Evolutionary conservation across 148 eudicot genomes (phyloP), one percentile per base, ranked within the genome.

Genomic region (Persicaria tinctoria): DNA sequence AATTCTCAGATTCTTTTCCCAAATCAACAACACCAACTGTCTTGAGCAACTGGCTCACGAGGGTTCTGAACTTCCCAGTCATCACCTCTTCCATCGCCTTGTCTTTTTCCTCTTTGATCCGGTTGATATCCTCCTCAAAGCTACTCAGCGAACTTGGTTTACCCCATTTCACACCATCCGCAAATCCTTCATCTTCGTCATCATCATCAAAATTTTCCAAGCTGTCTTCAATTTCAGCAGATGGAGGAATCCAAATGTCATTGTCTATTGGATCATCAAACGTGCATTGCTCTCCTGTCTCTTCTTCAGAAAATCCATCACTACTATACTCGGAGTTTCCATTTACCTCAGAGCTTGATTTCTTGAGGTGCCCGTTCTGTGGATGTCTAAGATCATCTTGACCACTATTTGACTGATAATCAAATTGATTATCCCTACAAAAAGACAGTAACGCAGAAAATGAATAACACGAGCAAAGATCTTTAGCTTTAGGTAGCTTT

Each of bases 51-150:
- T 89, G 86, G 77, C 82, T 76, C 60, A 94, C 96, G 74, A 94
- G 86, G 76, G 85, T 78, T 86, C 80, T 94, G 76, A 94, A 91
- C 83, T 88, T 94, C 44, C 95, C 96, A 79, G 85, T 85, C 96
- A 73, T 88, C 64, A 94, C 96, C 74, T 87, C 90, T 17, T 87
- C 76, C 85, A 90, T 82, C 1, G 91, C 90, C 76, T 79, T 87
- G n/a, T 79, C 50, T 71, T 84, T 94, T 73, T 88, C 91, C 76
- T 88, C 93, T 78, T 82, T 85, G 59, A 78, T 78, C 73, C 76
- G 89, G 80, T 84, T 76, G 70, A 83, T 79, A 54, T 78, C 73
- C 59, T 84, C 83, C 73, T 77, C 88, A 54, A 75, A 51, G 79
- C 86, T 70, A 78, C 82, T 83, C 74, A 92, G 75, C 56, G 78